phyloP scores from a whole-genome alignment of 1,139 yeast genomes.

The Candida sp. region DNA sequence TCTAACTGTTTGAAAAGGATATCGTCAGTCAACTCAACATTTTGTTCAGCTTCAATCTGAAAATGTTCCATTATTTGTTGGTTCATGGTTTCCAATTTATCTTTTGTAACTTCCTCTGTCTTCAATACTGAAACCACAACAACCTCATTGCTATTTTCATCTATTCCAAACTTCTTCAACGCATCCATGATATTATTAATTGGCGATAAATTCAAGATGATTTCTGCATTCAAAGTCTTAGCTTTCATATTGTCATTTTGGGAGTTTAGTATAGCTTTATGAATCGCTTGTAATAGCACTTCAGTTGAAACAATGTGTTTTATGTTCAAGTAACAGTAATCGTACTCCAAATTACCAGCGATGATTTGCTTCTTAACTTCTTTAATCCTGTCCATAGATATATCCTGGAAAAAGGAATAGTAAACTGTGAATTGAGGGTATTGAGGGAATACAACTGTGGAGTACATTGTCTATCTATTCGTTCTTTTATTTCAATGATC shows the following conservation, averaged over 20 bases:
- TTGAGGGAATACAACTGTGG: conserved; percentile 26
- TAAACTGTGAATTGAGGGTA: conserved; percentile 24
- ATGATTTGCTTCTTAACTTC: conserved; percentile 27
- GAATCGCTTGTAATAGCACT: conserved; percentile 30
- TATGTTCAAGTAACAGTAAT: conserved; percentile 39
- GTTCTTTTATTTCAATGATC: too few species aligned
- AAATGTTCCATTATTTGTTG: conserved; percentile 15
- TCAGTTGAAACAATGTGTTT: conserved; percentile 34
- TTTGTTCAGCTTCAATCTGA: conserved; percentile 8
- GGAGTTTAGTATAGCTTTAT: conserved; percentile 31
- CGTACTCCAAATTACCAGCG: conserved; percentile 29
- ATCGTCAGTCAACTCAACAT: conserved; percentile 22
- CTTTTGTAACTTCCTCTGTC: conserved; percentile 6
- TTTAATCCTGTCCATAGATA: conserved; percentile 16
- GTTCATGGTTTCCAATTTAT: conserved; percentile 9
- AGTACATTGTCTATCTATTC: neutral
- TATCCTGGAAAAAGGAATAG: conserved; percentile 19
- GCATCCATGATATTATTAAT: conserved; percentile 45
- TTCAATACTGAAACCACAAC: conserved; percentile 30
- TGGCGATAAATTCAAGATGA: conserved; percentile 40
- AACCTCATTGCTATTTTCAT: conserved; percentile 22
- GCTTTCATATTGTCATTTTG: conserved; percentile 29
- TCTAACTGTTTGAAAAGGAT: conserved; percentile 16
- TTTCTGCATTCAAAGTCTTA: conserved; percentile 40
- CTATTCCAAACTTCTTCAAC: conserved; percentile 39